phyloP scores from a whole-genome alignment of 768 basidiomycete species.

The Leccinum disarticulatum region DNA sequence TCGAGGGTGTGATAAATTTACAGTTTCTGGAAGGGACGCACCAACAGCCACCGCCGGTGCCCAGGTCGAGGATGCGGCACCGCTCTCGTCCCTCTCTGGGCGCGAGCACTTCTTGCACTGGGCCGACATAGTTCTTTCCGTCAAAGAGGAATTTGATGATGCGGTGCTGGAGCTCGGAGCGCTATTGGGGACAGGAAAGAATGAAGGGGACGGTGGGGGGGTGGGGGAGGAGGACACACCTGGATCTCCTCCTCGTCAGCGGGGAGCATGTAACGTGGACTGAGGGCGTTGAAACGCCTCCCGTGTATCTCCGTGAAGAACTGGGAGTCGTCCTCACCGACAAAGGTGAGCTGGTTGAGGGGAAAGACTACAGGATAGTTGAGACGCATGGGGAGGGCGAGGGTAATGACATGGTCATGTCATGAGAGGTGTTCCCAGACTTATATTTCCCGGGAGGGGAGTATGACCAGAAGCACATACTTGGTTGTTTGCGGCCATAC shows the following conservation, averaged over 20 bases:
- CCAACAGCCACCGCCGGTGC: conserved; percentile 68
- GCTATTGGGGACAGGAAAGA: conserved; percentile 37
- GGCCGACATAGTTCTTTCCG: conserved; percentile 66
- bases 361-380: conserved; percentile 35
- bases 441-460: conserved; percentile 31
- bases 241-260: conserved; percentile 66
- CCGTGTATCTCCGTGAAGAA: conserved; percentile 57
- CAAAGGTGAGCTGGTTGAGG: conserved; percentile 36
- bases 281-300: conserved; percentile 56
- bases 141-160: conserved; percentile 66
- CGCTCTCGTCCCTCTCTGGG: conserved; percentile 31
- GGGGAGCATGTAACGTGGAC: conserved; percentile 59
- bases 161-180: conserved; percentile 61
- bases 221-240: conserved; percentile 33
- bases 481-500: conserved; percentile 32
- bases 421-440: conserved; percentile 17
- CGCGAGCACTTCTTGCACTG: conserved; percentile 55
- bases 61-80: conserved; percentile 59
- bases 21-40: conserved; percentile 26
- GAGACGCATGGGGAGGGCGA: conserved; percentile 26
- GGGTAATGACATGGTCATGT: conserved; percentile 24
- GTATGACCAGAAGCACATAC: conserved; percentile 35
- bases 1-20: neutral
- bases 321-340: conserved; percentile 45
- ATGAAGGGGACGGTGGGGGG: conserved; percentile 1